A percentile compares a stretch with the other conserved stretches of the same genome.
These are phyloP conservation scores for Micractinium conductrix DNA, from an alignment of 139 green algal species.

Conservation along the genomic window DNA sequence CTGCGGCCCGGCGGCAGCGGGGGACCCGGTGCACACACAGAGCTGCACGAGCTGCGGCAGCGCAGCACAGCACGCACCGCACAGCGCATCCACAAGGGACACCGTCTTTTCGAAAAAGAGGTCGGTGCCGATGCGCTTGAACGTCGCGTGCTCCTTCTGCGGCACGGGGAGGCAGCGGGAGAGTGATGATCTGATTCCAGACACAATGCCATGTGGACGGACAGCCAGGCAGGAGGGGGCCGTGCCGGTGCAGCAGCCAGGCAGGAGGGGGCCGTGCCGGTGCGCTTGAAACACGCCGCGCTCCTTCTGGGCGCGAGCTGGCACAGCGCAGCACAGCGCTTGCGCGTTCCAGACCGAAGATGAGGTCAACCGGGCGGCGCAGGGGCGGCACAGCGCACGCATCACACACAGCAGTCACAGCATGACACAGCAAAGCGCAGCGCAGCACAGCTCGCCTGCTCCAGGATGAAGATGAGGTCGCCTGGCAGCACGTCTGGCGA, in stretches of 20 bases:
- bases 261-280: too few species aligned
- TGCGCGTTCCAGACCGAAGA: too few species aligned
- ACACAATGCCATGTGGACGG: slow-evolving; percentile 90
- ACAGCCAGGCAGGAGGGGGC: slow-evolving; percentile 65
- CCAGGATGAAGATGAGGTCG: slow-evolving; percentile 96
- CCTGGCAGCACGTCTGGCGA: slow-evolving; percentile 89
- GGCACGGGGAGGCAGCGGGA: slow-evolving; percentile 81
- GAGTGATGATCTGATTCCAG: too few species aligned
- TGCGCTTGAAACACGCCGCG: too few species aligned
- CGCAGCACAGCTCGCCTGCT: slow-evolving; percentile 73
- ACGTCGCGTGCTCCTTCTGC: slow-evolving; percentile 90
- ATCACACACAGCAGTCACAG: too few species aligned
- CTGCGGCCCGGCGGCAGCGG: too few species aligned
- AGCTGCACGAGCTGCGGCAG: neutral
- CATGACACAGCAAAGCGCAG: too few species aligned
- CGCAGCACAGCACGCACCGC: slow-evolving; percentile 42
- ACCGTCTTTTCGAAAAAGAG: slow-evolving; percentile 86
- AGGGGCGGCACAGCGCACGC: too few species aligned
- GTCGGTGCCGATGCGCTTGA: slow-evolving; percentile 93
- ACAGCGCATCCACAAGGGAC: slow-evolving; percentile 89
- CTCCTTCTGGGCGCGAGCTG: too few species aligned
- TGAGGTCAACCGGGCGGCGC: too few species aligned
- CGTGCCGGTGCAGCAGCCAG: too few species aligned
- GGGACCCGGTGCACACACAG: neutral
- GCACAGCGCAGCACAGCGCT: too few species aligned